Conservation (phyloP, 139 green algal genomes). For the Chlamydomonas eustigma region DNA sequence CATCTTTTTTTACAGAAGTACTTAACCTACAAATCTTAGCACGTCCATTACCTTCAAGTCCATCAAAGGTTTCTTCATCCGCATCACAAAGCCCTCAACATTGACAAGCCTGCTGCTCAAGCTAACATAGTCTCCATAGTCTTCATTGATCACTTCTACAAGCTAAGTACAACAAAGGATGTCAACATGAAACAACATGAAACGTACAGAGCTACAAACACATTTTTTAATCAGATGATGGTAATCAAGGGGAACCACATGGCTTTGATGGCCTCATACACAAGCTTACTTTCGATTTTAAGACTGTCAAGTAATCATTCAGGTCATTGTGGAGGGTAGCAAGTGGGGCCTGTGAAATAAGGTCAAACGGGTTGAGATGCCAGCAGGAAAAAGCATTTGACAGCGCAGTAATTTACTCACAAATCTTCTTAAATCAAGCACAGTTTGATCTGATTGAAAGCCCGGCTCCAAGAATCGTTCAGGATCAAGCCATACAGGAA, state of each 20-base stretch:
- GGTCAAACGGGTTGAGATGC: not conserved
- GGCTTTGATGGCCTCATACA: not conserved
- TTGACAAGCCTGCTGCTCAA: constrained; percentile 79
- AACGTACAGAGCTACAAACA: too few species aligned
- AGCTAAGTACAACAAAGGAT: too few species aligned
- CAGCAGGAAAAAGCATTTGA: not conserved
- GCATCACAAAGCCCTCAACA: constrained; percentile 78
- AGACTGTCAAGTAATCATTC: constrained; percentile 53
- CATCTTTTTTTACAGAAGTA: too few species aligned
- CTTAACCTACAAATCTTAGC: too few species aligned
- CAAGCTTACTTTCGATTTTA: constrained; percentile 69
- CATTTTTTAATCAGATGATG: too few species aligned
- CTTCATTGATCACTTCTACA: constrained; percentile 90
- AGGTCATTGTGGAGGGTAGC: constrained; percentile 78
- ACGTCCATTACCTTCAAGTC: constrained; percentile 53
- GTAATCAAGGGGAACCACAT: too few species aligned
- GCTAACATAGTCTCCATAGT: constrained; percentile 92
- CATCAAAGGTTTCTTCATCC: constrained; percentile 77
- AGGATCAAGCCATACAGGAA: constrained; percentile 77
- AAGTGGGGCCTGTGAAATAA: constrained; percentile 70
- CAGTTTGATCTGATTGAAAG: constrained; percentile 71
- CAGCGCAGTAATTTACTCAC: constrained; percentile 40
- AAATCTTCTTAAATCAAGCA: constrained; percentile 74
- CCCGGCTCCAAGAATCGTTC: constrained; percentile 59
- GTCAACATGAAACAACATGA: too few species aligned